Conservation (phyloP, 148 eudicot genomes). For the Vaccinium corymbosum region DNA sequence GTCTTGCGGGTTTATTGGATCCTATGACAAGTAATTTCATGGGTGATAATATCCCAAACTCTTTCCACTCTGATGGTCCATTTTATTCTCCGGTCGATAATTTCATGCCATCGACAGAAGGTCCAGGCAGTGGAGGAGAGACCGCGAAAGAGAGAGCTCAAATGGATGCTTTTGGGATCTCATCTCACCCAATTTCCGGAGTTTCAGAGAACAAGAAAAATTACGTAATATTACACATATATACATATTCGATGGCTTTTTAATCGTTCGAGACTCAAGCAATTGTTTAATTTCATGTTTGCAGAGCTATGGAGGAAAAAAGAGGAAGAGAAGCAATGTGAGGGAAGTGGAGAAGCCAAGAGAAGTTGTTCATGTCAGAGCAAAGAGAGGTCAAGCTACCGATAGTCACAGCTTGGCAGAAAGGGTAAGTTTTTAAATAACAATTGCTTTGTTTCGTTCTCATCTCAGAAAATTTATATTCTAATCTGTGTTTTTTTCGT, state of each 20-base stretch:
- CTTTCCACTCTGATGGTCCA: constrained; percentile 10
- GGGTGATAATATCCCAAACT: constrained; percentile 10
- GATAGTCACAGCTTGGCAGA: constrained; percentile 87
- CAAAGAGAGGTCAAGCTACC: constrained; percentile 86
- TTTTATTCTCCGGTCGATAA: constrained; percentile 6
- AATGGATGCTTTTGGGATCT: constrained; percentile 13
- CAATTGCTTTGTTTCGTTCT: not conserved
- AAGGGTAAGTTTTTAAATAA: constrained; percentile 41
- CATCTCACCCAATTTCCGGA: constrained; percentile 14
- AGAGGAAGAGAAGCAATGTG: constrained; percentile 46
- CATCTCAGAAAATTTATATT: no score
- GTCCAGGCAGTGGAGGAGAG: constrained; percentile 10
- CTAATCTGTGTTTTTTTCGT: no score
- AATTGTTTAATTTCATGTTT: not conserved
- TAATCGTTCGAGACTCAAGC: not conserved
- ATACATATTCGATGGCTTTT: not conserved
- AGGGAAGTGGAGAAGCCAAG: constrained; percentile 44
- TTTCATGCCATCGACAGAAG: constrained; percentile 17
- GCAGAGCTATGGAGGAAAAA: constrained; percentile 37
- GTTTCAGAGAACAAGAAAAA: constrained; percentile 1
- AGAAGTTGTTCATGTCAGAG: constrained; percentile 84
- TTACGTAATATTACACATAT: not conserved
- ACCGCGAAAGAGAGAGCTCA: not conserved
- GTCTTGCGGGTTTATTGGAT: constrained; percentile 19
- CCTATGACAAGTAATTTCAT: not conserved